A percentile compares a stretch with the other conserved stretches of the same genome.
These are phyloP conservation scores for Alternaria arbusti DNA, from an alignment of 2,329 filamentous ascomycete genomes.

Conservation along the genomic window DNA sequence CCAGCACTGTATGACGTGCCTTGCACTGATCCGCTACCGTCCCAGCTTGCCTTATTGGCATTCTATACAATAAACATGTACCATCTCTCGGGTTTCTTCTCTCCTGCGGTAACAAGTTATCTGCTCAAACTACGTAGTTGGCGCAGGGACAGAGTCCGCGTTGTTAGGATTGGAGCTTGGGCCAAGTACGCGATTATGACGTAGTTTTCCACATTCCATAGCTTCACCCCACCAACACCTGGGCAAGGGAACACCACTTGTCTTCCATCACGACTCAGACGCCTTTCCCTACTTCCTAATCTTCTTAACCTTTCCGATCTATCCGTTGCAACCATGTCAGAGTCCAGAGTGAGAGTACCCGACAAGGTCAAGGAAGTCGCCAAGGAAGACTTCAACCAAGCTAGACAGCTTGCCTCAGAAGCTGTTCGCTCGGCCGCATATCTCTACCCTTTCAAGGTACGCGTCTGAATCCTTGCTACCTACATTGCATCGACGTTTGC, in stretches of 20 bases:
- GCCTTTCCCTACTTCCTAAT: constrained; percentile 7
- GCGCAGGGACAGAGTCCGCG: not conserved
- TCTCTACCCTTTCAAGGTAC: constrained; percentile 79
- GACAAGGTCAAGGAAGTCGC: constrained; percentile 64
- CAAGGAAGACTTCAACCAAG: constrained; percentile 73
- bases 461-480: not conserved
- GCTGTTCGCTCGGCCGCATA: constrained; percentile 80
- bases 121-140: not conserved
- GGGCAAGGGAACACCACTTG: not conserved
- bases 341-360: constrained; percentile 38
- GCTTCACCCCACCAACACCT: constrained; percentile 16
- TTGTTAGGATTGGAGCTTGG: constrained; percentile 6
- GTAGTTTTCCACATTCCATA: constrained; percentile 3
- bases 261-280: constrained; percentile 13
- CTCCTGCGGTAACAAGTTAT: not conserved
- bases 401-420: constrained; percentile 68
- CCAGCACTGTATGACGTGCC: constrained; percentile 5
- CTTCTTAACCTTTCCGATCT: constrained; percentile 5
- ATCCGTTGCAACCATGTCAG: constrained; percentile 18
- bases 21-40: not conserved
- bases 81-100: not conserved
- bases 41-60: not conserved
- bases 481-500: not conserved
- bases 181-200: constrained; percentile 15
- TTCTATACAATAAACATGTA: not conserved